Base-by-base conservation (phyloP, 176 grass and related monocot species). In the Musa itinerans region DNA sequence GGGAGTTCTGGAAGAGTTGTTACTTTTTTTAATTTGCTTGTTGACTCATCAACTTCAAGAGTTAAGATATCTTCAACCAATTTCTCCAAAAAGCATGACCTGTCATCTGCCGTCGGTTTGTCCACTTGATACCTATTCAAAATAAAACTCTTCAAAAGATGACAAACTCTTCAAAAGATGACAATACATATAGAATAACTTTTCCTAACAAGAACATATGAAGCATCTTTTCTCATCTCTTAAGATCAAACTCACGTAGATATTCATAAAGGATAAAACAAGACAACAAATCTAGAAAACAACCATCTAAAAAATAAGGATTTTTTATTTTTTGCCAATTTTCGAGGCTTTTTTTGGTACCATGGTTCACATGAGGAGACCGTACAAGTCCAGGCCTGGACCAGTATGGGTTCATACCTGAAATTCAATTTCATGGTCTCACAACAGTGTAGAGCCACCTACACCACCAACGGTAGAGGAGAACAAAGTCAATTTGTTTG, bases 101-200 rank as follows among this genome's bases (percentile, higher is more conserved):
- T 91, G 57, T 99, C 96, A 75, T 92, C 83, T 69, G 76, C 72
- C 69, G 86, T 89, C 78, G 91, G 96, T 82, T 56, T 82, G 75
- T 99, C 86, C 48, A 99, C 91, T 85, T 88, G 65, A 89, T 95
- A 99, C 71, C 96, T 99, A 84, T 43, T 68, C 59, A 86, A 89
- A 85, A 49, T 76, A 68, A 85, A 62, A 69, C n/a, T 54, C 85
- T 76, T 19, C 24, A 20, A 59, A 34, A 24, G 25, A 50, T 66
- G 25, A 55, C 85, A 55, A 89, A 69, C n/a, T 54, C 85, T 76
- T 19, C 24, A 20, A 59, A 34, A 24, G 25, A 50, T 66, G 25
- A 55, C 85, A 55, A 89, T 76, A 83, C 8, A 77, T 59, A 84
- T n/a, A 16, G 13, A 17, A 86, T 4, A 80, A 84, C 52, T 10